Conservation (phyloP, 495 filamentous ascomycete species). For the Glutinoglossum americanum region DNA sequence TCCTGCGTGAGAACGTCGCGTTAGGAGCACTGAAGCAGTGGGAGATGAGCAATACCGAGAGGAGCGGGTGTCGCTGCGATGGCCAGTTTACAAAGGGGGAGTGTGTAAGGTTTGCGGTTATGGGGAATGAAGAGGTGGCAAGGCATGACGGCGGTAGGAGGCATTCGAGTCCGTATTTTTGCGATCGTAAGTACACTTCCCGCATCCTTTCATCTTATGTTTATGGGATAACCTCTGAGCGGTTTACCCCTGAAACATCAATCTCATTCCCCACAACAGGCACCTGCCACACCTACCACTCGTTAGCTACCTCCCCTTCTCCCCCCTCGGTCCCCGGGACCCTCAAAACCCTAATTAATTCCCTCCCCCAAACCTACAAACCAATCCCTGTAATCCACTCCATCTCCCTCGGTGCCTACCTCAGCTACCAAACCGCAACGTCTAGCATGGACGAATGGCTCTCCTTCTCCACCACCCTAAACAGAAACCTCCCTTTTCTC, state of each 20-base stretch:
- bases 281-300: constrained; percentile 21
- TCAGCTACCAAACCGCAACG: constrained; percentile 17
- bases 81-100: constrained; percentile 20
- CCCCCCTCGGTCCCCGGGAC: constrained; percentile 11
- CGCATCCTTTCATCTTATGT: no score
- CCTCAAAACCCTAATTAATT: constrained; percentile 13
- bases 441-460: constrained; percentile 26
- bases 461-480: constrained; percentile 7
- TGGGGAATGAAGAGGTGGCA: constrained; percentile 16
- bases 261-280: constrained; percentile 12
- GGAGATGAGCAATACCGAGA: constrained; percentile 17
- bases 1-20: constrained; percentile 23
- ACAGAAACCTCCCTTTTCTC: constrained; percentile 23
- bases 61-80: constrained; percentile 20
- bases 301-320: constrained; percentile 18
- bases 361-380: constrained; percentile 19
- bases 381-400: constrained; percentile 25
- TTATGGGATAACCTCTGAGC: not conserved
- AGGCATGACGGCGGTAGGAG: constrained; percentile 8
- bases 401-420: constrained; percentile 18
- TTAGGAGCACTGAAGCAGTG: constrained; percentile 23
- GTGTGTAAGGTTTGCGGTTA: constrained; percentile 18
- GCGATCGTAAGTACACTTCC: constrained; percentile 7
- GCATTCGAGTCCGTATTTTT: constrained; percentile 11
- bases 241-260: not conserved